phyloP scores from a whole-genome alignment of 1,139 yeast species.

The Nadsonia starkeyi-henricii region DNA sequence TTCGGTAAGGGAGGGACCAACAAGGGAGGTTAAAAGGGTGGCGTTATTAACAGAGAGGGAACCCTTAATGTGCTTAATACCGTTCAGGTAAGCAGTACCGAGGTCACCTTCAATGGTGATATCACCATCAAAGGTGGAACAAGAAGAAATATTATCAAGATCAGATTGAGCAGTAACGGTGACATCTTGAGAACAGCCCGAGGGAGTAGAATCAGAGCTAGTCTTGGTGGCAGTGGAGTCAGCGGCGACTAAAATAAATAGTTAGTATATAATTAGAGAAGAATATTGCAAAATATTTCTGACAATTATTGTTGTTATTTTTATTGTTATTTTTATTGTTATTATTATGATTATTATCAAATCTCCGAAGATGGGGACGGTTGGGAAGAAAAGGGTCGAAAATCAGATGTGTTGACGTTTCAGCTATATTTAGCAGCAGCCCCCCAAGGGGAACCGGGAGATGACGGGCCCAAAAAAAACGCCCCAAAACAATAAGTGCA shows the following conservation, averaged over 20 bases:
- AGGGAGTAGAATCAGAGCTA: constrained; percentile 7
- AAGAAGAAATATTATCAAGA: constrained; percentile 55
- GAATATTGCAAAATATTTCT: too few relatives aligned
- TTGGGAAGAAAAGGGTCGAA: too few relatives aligned
- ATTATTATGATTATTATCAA: too few relatives aligned
- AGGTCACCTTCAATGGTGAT: constrained; percentile 46
- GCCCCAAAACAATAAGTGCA: too few relatives aligned
- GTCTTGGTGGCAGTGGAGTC: constrained; percentile 11
- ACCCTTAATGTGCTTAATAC: constrained; percentile 63
- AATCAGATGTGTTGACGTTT: too few relatives aligned
- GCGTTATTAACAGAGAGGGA: constrained; percentile 54
- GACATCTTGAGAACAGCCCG: constrained; percentile 14
- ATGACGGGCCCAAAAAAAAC: too few relatives aligned
- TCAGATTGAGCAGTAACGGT: constrained; percentile 53
- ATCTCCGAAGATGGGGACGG: too few relatives aligned
- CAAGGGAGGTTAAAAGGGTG: constrained; percentile 43
- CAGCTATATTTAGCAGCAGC: too few relatives aligned
- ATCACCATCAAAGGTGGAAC: constrained; percentile 74
- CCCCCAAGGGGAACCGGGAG: too few relatives aligned
- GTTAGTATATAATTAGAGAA: neutral
- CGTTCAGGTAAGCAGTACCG: constrained; percentile 31
- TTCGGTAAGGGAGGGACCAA: constrained; percentile 66
- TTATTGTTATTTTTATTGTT: too few relatives aligned
- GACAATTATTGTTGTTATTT: too few relatives aligned
- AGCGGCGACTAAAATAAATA: neutral